Evolutionary conservation across 2,329 filamentous ascomycete species (phyloP), one percentile per base, ranked within the genome.

Genomic region (Arthrobotrys entomopaga): DNA sequence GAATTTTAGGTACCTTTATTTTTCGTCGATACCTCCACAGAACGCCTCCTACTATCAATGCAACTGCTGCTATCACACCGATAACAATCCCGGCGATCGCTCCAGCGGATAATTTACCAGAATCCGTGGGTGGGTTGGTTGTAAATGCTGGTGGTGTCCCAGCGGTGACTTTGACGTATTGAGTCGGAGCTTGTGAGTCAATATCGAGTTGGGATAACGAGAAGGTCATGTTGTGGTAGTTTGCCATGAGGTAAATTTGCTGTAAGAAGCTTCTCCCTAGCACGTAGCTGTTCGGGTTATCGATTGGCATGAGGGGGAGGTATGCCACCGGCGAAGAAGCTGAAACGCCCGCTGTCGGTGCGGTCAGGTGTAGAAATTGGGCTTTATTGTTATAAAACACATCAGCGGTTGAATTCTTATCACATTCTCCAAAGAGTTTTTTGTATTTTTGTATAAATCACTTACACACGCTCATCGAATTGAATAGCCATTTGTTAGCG

Each of bases 221-320:
- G 40, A 74, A 74, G 7, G 58, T 10, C 48, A 58, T 40, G 6
- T 50, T 74, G 57, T 59, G 50, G 22, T 74, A 74, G 52, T 74
- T 74, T 10, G 70, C 70, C 7, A 57, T 64, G 1, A 74, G 24
- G 16, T 74, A 74, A 20, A 74, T 74, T 74, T 74, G 70, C 70
- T 74, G 70, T 48, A 74, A 34, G 20, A 74, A 74, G 11, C 63
- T 61, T 43, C 70, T 50, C 4, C 70, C 70, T 16, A 74, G 38
- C n/a, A 74, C 70, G 38, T 52, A 74, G 20, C 57, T 65, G 7
- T 57, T 61, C 0, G 63, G 2, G 15, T 59, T 64, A 20, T 74
- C 70, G 22, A 74, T 52, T 16, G 70, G 70, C 26, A 60, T 63
- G 38, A 74, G 34, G 15, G 70, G 70, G 2, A 74, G 63, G 22